phyloP scores from a whole-genome alignment of 305 asterid species.

The Solanum chacoense region DNA sequence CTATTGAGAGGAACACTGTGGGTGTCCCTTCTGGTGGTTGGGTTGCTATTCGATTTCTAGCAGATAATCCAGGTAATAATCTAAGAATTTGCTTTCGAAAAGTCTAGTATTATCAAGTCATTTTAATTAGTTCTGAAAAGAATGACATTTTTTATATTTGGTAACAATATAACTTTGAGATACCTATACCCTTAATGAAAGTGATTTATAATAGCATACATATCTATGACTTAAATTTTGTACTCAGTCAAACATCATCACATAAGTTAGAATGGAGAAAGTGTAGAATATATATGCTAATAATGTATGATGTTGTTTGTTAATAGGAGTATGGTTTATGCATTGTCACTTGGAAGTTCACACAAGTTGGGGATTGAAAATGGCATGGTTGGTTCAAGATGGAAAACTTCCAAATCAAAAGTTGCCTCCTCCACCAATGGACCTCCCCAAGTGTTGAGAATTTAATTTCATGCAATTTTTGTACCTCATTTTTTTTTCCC shows the following conservation, averaged over 20 bases:
- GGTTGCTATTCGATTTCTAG: constrained; percentile 48
- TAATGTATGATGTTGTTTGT: background rate
- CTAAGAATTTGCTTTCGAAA: background rate
- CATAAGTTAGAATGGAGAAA: rapidly evolving
- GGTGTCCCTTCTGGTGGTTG: constrained; percentile 49
- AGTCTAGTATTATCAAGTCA: background rate
- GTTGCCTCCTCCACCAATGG: constrained; percentile 36
- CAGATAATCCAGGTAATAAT: constrained; percentile 52
- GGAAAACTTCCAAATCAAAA: constrained; percentile 38
- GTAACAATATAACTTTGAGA: background rate
- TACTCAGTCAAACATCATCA: background rate
- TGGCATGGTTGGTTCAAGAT: constrained; percentile 42
- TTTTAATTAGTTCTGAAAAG: background rate
- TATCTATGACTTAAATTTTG: background rate
- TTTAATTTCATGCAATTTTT: background rate
- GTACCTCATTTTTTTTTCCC: background rate
- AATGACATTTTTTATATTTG: background rate
- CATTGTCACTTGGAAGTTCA: background rate
- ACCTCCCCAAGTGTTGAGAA: constrained; percentile 34
- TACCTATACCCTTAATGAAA: background rate
- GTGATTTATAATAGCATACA: background rate
- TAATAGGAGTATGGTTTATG: constrained; percentile 16
- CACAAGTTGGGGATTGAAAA: constrained; percentile 42
- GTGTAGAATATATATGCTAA: background rate
- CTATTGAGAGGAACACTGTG: background rate